Conservation (phyloP, 2,329 filamentous ascomycete genomes). For the Aspergillus hiratsukae region DNA sequence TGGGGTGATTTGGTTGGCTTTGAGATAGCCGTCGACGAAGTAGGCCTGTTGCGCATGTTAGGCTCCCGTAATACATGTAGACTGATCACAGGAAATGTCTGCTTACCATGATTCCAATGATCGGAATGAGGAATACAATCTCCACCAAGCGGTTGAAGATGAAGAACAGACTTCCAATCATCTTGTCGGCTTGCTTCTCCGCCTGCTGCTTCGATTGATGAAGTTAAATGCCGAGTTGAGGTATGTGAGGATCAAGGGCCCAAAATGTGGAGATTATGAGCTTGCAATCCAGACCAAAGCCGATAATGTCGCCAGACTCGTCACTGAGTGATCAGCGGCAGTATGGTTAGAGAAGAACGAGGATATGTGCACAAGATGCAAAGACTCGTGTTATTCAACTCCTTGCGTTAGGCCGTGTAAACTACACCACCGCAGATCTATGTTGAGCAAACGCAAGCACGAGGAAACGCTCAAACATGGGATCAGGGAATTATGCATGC, state of each 20-base stretch:
- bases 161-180: constrained; percentile 56
- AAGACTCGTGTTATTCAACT: background rate
- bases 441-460: background rate
- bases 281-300: background rate
- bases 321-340: constrained; percentile 2
- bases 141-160: constrained; percentile 58
- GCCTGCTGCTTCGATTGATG: background rate
- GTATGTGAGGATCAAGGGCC: background rate
- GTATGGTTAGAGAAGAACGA: background rate
- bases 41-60: constrained; percentile 40
- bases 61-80: background rate
- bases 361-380: background rate
- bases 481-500: background rate
- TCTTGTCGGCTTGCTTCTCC: constrained; percentile 26
- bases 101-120: constrained; percentile 57
- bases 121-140: constrained; percentile 59
- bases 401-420: background rate
- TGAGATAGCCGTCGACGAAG: constrained; percentile 58
- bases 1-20: constrained; percentile 55
- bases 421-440: background rate
- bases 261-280: background rate
- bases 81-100: background rate
- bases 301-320: background rate
- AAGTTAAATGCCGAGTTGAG: background rate
- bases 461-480: background rate